phyloP scores from a whole-genome alignment of 768 basidiomycete genomes.

The Butyriboletus loyo region DNA sequence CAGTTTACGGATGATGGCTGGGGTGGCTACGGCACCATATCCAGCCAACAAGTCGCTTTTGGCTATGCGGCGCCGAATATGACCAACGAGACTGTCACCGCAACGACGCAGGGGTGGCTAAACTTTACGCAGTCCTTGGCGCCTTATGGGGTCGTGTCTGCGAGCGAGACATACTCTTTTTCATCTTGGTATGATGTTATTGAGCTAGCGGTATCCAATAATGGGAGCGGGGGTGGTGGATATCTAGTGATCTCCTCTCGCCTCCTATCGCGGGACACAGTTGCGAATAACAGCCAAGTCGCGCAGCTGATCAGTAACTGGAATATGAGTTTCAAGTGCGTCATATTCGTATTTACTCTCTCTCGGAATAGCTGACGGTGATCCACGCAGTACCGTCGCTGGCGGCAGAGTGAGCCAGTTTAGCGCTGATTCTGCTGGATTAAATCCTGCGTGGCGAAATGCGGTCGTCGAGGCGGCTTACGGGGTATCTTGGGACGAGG shows the following conservation, averaged over 20 bases:
- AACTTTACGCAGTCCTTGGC: constrained; percentile 14
- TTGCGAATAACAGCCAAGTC: constrained; percentile 21
- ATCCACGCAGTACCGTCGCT: constrained; percentile 35
- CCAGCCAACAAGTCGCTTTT: constrained; percentile 4
- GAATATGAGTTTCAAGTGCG: not conserved
- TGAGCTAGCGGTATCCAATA: not conserved
- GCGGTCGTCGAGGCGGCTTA: constrained; percentile 23
- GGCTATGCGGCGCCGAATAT: constrained; percentile 27
- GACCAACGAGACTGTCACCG: constrained; percentile 32
- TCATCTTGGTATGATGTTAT: constrained; percentile 8
- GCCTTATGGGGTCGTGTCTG: constrained; percentile 18
- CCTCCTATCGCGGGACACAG: constrained; percentile 31
- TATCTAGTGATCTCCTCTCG: constrained; percentile 22
- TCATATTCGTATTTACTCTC: not conserved
- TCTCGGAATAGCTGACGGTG: constrained; percentile 3
- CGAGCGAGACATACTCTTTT: constrained; percentile 21
- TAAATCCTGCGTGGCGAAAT: constrained; percentile 49
- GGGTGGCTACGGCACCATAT: constrained; percentile 36
- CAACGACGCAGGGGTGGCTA: constrained; percentile 33
- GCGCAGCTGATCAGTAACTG: constrained; percentile 19
- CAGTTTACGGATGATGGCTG: constrained; percentile 41
- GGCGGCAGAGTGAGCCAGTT: constrained; percentile 42
- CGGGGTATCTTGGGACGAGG: constrained; percentile 20
- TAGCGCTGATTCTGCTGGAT: constrained; percentile 37
- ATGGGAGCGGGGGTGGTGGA: constrained; percentile 8